These are phyloP conservation scores for Xylaria nigripes DNA, from an alignment of 495 filamentous ascomycete species.

Conservation along the genomic window DNA sequence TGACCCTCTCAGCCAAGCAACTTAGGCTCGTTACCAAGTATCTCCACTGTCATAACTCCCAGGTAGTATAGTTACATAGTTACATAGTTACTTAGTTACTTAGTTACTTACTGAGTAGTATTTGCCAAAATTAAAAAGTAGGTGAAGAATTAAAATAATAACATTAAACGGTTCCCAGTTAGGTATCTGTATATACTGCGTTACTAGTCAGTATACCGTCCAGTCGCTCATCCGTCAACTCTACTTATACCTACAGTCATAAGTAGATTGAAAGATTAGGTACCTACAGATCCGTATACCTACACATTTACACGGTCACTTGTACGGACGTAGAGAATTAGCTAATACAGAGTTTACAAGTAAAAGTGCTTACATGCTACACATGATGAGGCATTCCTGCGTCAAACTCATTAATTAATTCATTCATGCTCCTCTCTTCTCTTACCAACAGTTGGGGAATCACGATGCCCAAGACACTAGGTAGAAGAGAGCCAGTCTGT, in stretches of 20 bases:
- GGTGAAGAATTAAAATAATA: background rate
- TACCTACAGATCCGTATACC: too few relatives aligned
- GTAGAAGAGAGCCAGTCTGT: background rate
- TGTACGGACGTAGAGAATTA: too few relatives aligned
- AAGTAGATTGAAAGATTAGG: too few relatives aligned
- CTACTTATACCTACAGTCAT: too few relatives aligned
- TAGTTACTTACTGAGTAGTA: background rate
- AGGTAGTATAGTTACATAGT: background rate
- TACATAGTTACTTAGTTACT: too few relatives aligned
- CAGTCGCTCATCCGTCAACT: too few relatives aligned
- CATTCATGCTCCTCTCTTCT: background rate
- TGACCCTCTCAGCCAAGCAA: conserved; percentile 27
- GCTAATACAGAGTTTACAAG: too few relatives aligned
- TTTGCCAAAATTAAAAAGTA: conserved; percentile 8
- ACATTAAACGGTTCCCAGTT: background rate
- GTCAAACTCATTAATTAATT: background rate
- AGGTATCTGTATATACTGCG: too few relatives aligned
- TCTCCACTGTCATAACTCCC: conserved; percentile 17
- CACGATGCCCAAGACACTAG: background rate
- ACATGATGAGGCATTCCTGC: too few relatives aligned
- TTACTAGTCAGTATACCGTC: too few relatives aligned
- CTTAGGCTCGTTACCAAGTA: conserved; percentile 12
- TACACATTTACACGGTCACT: too few relatives aligned
- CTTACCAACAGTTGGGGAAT: conserved; percentile 1
- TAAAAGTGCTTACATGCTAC: too few relatives aligned